phyloP scores from a whole-genome alignment of 768 basidiomycete genomes.

The Auriscalpium microsporum region DNA sequence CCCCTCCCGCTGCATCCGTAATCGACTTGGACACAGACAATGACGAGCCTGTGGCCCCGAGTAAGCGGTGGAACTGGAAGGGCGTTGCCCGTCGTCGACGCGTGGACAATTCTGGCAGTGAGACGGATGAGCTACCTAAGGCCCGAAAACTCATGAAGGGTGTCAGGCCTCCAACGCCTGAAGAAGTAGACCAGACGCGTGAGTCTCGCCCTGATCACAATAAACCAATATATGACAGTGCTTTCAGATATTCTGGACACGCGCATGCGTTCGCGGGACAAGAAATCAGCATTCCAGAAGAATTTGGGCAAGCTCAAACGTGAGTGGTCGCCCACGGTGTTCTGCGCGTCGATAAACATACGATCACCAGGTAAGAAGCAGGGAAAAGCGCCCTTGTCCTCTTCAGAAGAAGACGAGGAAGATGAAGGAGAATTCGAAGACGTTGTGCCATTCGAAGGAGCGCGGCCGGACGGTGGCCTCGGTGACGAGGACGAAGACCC shows the following conservation, averaged over 20 bases:
- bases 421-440: conserved; percentile 23
- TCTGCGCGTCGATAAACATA: not conserved
- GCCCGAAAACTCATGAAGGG: conserved; percentile 37
- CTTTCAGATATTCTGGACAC: conserved; percentile 50
- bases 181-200: conserved; percentile 53
- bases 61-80: not conserved
- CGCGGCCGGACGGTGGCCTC: conserved; percentile 27
- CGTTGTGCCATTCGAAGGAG: not conserved
- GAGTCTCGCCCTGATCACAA: conserved; percentile 17
- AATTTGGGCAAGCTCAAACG: conserved; percentile 61
- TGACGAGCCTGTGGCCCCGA: not conserved
- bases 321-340: conserved; percentile 25
- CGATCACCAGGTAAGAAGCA: conserved; percentile 9
- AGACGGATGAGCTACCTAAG: conserved; percentile 26
- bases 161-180: conserved; percentile 31
- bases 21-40: not conserved
- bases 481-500: conserved; percentile 25
- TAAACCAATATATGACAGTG: not conserved
- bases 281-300: conserved; percentile 50
- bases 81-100: not conserved
- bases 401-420: conserved; percentile 15
- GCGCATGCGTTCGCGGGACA: conserved; percentile 55
- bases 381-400: conserved; percentile 15
- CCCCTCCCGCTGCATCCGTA: not conserved
- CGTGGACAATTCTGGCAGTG: conserved; percentile 24